These are phyloP conservation scores for Senna siamea DNA, from an alignment of 306 rosid genomes.

Conservation along the genomic window DNA sequence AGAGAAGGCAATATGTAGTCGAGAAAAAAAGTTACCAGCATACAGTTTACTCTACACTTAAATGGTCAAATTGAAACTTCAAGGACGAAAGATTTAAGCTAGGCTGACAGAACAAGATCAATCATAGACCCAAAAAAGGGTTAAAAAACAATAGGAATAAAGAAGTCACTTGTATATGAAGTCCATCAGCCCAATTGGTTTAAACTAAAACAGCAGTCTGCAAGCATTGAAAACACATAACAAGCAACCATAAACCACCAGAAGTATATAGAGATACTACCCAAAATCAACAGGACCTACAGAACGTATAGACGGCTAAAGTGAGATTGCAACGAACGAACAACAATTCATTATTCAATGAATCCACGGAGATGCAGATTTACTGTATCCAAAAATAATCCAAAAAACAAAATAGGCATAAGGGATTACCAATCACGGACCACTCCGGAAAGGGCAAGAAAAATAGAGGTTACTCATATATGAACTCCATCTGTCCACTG, in stretches of 20 bases:
- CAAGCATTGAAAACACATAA: neutral
- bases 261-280: too few relatives aligned
- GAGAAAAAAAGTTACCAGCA: neutral
- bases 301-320: too few relatives aligned
- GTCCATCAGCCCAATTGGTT: neutral
- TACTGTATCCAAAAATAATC: too few relatives aligned
- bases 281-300: too few relatives aligned
- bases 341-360: too few relatives aligned
- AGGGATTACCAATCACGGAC: neutral
- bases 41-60: neutral
- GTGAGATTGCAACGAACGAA: too few relatives aligned
- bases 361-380: neutral
- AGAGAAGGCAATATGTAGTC: too few relatives aligned
- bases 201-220: too few relatives aligned
- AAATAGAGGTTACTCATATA: too few relatives aligned
- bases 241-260: too few relatives aligned
- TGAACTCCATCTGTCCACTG: conserved; percentile 1
- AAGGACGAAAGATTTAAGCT: neutral
- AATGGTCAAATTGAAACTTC: neutral
- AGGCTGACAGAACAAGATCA: neutral
- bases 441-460: too few relatives aligned
- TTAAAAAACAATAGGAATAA: neutral
- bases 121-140: conserved; percentile 11
- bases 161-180: neutral
- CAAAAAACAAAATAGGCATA: too few relatives aligned